A percentile compares a stretch with the other conserved stretches of the same genome.
Conservation (phyloP, 2,329 filamentous ascomycete genomes). For the Paecilomyces sp. region DNA sequence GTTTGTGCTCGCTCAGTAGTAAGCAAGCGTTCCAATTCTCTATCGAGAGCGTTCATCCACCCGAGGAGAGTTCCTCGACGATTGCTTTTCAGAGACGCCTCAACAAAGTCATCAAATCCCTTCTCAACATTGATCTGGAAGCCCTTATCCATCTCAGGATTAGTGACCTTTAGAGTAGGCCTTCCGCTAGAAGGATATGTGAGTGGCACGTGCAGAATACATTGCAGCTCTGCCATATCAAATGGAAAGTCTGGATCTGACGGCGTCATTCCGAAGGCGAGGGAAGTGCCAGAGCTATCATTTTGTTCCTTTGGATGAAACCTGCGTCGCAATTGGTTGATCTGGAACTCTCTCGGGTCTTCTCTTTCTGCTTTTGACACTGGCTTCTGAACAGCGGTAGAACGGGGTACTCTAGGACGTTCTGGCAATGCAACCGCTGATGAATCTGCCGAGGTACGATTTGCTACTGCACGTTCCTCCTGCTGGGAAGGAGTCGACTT, state of each 20-base stretch:
- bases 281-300: conserved; percentile 45
- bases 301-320: conserved; percentile 48
- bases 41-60: conserved; percentile 64
- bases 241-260: conserved; percentile 82
- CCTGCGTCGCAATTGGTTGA: conserved; percentile 64
- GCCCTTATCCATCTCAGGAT: conserved; percentile 63
- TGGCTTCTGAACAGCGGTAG: conserved; percentile 50
- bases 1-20: conserved; percentile 65
- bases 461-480: conserved; percentile 9
- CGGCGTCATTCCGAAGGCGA: conserved; percentile 60
- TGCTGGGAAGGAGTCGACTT: conserved; percentile 2
- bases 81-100: conserved; percentile 41
- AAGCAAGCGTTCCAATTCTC: conserved; percentile 62
- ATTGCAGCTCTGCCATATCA: conserved; percentile 62
- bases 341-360: conserved; percentile 66
- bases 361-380: conserved; percentile 56
- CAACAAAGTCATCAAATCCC: conserved; percentile 61
- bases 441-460: conserved; percentile 13
- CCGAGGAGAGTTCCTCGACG: conserved; percentile 51
- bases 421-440: conserved; percentile 32
- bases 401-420: conserved; percentile 21
- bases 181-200: conserved; percentile 51
- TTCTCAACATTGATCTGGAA: conserved; percentile 71
- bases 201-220: conserved; percentile 57
- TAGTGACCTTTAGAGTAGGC: conserved; percentile 57